These are phyloP conservation scores for Colletotrichum tabaci DNA, from an alignment of 2,329 filamentous ascomycete species.

Conservation along the genomic window DNA sequence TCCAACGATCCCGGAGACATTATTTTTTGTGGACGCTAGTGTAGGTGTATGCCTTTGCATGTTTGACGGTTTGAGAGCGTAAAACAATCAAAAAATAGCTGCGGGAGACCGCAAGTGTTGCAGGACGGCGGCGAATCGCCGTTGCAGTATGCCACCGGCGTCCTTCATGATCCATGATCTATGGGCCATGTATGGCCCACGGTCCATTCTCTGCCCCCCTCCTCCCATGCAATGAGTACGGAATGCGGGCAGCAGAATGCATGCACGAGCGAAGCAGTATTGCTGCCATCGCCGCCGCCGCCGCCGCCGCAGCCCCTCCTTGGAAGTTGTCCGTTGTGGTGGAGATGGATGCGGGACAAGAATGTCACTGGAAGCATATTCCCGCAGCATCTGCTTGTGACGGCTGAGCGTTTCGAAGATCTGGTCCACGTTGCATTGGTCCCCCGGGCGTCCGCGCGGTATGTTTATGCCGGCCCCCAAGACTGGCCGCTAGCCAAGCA, in stretches of 20 bases:
- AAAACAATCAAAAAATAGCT: conserved; percentile 36
- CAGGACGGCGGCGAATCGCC: conserved; percentile 29
- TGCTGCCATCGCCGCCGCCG: neutral
- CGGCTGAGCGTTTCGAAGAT: conserved; percentile 34
- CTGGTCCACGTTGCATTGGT: conserved; percentile 29
- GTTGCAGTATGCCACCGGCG: conserved; percentile 20
- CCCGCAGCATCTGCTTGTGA: conserved; percentile 16
- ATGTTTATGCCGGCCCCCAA: conserved; percentile 10
- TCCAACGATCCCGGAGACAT: conserved; percentile 25
- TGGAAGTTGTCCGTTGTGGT: conserved; percentile 10
- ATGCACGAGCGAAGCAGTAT: neutral
- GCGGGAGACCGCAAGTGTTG: conserved; percentile 12
- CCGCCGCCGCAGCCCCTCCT: no score
- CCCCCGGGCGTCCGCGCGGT: conserved; percentile 13
- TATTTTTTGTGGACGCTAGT: neutral
- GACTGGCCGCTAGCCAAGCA: conserved; percentile 10
- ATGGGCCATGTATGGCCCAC: no score
- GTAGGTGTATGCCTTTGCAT: no score
- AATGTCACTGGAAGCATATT: conserved; percentile 17
- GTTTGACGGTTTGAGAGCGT: neutral
- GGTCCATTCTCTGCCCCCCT: no score
- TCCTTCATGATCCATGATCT: neutral
- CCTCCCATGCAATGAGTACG: conserved; percentile 17
- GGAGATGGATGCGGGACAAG: neutral
- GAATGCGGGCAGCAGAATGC: conserved; percentile 7